Conservation (phyloP, 169 alveolate species). For the Eimeria falciformis region DNA sequence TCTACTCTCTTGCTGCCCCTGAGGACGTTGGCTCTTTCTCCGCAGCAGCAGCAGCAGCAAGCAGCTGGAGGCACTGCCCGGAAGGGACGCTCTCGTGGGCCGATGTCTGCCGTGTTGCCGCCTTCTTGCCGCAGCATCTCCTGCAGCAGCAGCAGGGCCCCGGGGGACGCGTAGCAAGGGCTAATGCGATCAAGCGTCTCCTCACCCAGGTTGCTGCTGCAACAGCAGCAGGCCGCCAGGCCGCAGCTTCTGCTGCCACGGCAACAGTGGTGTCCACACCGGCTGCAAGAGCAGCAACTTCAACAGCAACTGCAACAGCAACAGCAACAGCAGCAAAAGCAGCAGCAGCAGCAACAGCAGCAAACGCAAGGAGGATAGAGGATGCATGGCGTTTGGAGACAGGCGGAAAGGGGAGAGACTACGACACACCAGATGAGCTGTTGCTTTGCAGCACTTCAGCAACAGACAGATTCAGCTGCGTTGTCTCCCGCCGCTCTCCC, state of each 20-base stretch:
- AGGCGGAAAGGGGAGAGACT: slow-evolving; percentile 5
- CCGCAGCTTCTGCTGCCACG: not conserved
- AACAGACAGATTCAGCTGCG: not conserved
- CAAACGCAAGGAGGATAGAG: not conserved
- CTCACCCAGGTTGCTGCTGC: not conserved
- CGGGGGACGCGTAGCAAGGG: slow-evolving; percentile 28
- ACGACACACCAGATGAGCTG: not conserved
- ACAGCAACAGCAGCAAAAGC: not conserved
- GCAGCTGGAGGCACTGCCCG: slow-evolving; percentile 37
- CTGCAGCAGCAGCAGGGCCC: slow-evolving; percentile 64
- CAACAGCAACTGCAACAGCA: not conserved
- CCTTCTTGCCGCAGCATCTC: not conserved
- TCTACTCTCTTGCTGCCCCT: slow-evolving; percentile 45
- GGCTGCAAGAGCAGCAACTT: too few species aligned
- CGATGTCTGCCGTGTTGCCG: not conserved
- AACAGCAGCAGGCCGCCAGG: not conserved
- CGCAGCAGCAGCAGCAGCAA: slow-evolving; percentile 37
- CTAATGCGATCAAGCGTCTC: not conserved
- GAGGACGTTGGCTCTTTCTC: not conserved
- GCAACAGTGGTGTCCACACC: not conserved
- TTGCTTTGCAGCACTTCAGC: not conserved
- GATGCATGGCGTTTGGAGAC: slow-evolving; percentile 40
- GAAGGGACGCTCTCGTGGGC: not conserved
- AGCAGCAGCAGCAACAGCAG: slow-evolving; percentile 12
- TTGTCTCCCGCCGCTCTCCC: not conserved